These are phyloP conservation scores for Brachypodium distachyon DNA, from an alignment of 202 grass and related monocot species.

Conservation along the genomic window DNA sequence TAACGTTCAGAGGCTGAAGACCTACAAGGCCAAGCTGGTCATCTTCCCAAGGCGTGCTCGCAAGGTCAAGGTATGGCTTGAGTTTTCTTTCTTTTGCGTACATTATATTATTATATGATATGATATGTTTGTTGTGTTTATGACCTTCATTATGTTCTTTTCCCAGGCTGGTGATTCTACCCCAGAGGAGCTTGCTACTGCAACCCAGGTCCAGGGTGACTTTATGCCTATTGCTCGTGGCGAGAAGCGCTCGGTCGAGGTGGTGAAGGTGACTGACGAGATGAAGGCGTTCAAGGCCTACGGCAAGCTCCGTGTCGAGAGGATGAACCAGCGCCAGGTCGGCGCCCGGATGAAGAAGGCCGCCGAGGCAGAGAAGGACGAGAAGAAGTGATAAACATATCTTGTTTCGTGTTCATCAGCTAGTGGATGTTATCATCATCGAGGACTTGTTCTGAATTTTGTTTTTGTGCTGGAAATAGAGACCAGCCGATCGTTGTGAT, in stretches of 20 bases:
- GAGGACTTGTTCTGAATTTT: constrained; percentile 22
- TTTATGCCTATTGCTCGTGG: constrained; percentile 70
- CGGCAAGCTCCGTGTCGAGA: constrained; percentile 73
- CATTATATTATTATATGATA: not conserved
- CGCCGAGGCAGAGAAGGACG: constrained; percentile 78
- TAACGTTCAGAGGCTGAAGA: constrained; percentile 77
- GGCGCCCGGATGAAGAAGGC: constrained; percentile 81
- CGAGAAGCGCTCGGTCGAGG: constrained; percentile 64
- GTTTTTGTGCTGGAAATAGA: constrained; percentile 25
- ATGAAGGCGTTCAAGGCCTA: constrained; percentile 80
- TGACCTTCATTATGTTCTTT: not conserved
- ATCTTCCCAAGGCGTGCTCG: constrained; percentile 83
- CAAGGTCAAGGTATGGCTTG: constrained; percentile 61
- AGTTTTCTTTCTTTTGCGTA: not conserved
- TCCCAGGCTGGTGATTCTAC: constrained; percentile 88
- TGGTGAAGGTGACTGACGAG: constrained; percentile 70
- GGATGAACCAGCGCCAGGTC: constrained; percentile 75
- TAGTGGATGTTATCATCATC: constrained; percentile 15
- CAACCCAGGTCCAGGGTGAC: constrained; percentile 82
- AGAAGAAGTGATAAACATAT: constrained; percentile 67
- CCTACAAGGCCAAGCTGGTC: constrained; percentile 90
- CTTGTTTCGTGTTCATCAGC: constrained; percentile 4
- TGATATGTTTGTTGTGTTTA: not conserved
- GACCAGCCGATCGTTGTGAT: constrained; percentile 6
- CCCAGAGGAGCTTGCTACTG: constrained; percentile 75